A percentile compares a stretch with the other conserved stretches of the same genome.
phyloP scores from a whole-genome alignment of 1,139 yeast genomes.

The Candida sp. region DNA sequence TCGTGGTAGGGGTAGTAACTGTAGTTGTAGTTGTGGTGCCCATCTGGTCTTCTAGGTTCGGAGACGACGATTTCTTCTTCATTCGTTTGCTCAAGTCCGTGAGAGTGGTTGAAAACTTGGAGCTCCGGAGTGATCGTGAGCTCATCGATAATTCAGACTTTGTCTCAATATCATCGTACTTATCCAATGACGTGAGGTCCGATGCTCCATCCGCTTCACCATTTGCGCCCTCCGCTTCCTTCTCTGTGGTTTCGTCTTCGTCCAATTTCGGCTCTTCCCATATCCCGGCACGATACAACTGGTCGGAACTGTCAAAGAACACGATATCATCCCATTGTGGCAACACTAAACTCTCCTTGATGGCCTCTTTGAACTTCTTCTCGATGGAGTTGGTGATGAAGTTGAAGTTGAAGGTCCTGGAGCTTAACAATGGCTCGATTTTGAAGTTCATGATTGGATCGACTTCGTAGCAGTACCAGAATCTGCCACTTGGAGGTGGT shows the following conservation, averaged over 20 bases:
- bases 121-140: constrained; percentile 14
- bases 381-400: constrained; percentile 83
- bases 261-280: constrained; percentile 56
- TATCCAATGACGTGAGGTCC: constrained; percentile 6
- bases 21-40: constrained; percentile 1
- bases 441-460: constrained; percentile 79
- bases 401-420: constrained; percentile 77
- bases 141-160: constrained; percentile 10
- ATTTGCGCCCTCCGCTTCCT: constrained; percentile 9
- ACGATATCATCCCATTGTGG: constrained; percentile 92
- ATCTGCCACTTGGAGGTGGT: constrained; percentile 87
- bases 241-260: constrained; percentile 4
- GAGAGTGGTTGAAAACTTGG: constrained; percentile 28
- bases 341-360: constrained; percentile 76
- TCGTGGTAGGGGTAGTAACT: not conserved
- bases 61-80: constrained; percentile 30
- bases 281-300: constrained; percentile 88
- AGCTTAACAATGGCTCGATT: constrained; percentile 88
- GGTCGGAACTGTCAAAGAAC: constrained; percentile 65
- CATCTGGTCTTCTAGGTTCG: constrained; percentile 4
- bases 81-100: constrained; percentile 40
- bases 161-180: constrained; percentile 10
- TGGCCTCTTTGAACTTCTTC: constrained; percentile 77
- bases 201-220: constrained; percentile 7
- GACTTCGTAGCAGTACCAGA: constrained; percentile 88